Conservation (phyloP, 2,329 filamentous ascomycete genomes). For the Capronia epimyces region DNA sequence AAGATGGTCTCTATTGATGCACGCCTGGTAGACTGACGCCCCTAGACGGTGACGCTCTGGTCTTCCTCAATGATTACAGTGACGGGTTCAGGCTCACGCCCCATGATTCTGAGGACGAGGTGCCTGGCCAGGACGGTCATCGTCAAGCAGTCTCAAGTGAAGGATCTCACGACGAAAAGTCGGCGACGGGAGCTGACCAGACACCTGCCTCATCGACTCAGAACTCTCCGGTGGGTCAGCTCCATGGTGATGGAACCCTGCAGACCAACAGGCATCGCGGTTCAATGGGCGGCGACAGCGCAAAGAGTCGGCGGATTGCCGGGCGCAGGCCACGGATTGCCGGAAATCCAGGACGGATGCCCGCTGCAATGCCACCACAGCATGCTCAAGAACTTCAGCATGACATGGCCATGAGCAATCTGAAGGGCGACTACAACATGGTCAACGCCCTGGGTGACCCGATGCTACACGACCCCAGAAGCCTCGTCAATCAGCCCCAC, state of each 20-base stretch:
- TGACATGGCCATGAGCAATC: constrained; percentile 8
- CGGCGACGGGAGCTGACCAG: constrained; percentile 2
- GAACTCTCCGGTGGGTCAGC: constrained; percentile 9
- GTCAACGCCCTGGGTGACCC: not conserved
- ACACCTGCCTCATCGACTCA: constrained; percentile 12
- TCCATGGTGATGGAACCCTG: not conserved
- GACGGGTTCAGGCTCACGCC: constrained; percentile 7
- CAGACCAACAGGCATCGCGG: constrained; percentile 2
- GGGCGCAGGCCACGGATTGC: not conserved
- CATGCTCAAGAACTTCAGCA: not conserved
- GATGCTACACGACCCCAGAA: not conserved
- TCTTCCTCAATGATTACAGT: constrained; percentile 19
- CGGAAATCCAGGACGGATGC: not conserved
- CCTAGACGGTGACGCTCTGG: constrained; percentile 23
- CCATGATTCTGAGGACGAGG: constrained; percentile 12
- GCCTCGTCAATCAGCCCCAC: not conserved
- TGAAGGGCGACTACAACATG: constrained; percentile 2
- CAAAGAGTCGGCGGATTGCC: not conserved
- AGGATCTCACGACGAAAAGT: constrained; percentile 4
- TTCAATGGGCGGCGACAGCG: not conserved
- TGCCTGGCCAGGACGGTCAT: not conserved
- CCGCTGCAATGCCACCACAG: constrained; percentile 5
- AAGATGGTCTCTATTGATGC: not conserved
- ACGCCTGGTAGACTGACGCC: constrained; percentile 1
- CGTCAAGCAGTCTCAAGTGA: constrained; percentile 3